Percentiles rank a stretch among this genome's conserved stretches.
Conservation (phyloP, 805 yeast genomes). For the Metschnikowia vanudenii region DNA sequence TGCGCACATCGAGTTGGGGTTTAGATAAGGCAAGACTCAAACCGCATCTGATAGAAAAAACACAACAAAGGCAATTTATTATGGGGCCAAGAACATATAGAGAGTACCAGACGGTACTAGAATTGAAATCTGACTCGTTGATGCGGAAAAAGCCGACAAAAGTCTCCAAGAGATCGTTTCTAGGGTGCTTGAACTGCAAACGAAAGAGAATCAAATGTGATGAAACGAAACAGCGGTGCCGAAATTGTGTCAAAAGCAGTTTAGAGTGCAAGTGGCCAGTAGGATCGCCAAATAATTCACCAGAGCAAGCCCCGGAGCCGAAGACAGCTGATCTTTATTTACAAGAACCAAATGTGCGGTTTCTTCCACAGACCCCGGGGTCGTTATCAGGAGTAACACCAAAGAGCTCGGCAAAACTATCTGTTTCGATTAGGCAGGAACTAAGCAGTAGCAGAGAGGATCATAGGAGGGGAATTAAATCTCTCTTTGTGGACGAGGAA, state of each 20-base stretch:
- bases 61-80: too few species aligned
- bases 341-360: not conserved
- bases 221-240: constrained; percentile 13
- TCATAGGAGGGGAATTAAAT: not conserved
- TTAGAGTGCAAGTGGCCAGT: constrained; percentile 12
- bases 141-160: constrained; percentile 5
- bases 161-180: constrained; percentile 5
- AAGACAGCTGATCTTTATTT: not conserved
- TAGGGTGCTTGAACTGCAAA: constrained; percentile 18
- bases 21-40: not conserved
- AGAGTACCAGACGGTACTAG: constrained; percentile 14
- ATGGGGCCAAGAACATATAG: constrained; percentile 4
- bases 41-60: too few species aligned
- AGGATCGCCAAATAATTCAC: not conserved
- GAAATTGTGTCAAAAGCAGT: constrained; percentile 11
- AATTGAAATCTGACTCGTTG: constrained; percentile 1
- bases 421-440: not conserved
- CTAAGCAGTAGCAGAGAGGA: constrained; percentile 3
- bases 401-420: not conserved
- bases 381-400: not conserved
- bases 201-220: constrained; percentile 18
- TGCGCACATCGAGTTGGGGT: not conserved
- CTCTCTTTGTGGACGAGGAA: too few species aligned
- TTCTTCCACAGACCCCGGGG: not conserved
- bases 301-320: not conserved